Percentiles rank a stretch among this genome's conserved stretches.
Evolutionary conservation across 345 rosid species (phyloP).

Genomic region (Sonneratia alba): DNA sequence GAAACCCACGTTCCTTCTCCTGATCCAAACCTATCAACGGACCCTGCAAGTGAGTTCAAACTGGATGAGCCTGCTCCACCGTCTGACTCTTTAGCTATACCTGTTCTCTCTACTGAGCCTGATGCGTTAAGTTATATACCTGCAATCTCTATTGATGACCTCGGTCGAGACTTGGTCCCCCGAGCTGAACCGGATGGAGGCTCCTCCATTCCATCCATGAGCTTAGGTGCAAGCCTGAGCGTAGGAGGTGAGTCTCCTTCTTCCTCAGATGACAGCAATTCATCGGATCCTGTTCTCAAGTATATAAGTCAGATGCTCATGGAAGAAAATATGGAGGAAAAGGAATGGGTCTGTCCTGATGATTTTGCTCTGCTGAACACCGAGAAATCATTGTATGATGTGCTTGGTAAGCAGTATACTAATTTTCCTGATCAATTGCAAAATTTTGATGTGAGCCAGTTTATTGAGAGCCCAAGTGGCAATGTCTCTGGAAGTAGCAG

Average conservation of each 20-base stretch:
- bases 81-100: neutral
- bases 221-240: neutral
- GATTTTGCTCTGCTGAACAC: slow-evolving; percentile 31
- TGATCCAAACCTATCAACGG: neutral
- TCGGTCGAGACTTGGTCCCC: slow-evolving; percentile 1
- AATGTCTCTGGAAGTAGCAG: slow-evolving; percentile 14
- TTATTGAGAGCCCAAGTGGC: slow-evolving; percentile 20
- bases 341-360: slow-evolving; percentile 28
- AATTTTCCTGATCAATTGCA: slow-evolving; percentile 10
- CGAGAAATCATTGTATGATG: slow-evolving; percentile 32
- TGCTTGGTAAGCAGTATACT: slow-evolving; percentile 19
- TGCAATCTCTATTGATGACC: neutral
- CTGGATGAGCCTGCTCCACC: slow-evolving; percentile 1
- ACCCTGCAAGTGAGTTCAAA: neutral
- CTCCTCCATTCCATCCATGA: neutral
- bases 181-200: slow-evolving; percentile 1
- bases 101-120: neutral
- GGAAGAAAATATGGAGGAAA: slow-evolving; percentile 40
- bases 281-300: slow-evolving; percentile 25
- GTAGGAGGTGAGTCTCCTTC: slow-evolving; percentile 11
- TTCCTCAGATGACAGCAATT: slow-evolving; percentile 24
- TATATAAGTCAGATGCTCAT: slow-evolving; percentile 36
- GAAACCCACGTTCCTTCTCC: neutral
- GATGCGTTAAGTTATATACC: neutral
- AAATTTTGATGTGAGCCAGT: slow-evolving; percentile 9